phyloP scores from a whole-genome alignment of 2,329 filamentous ascomycete genomes.

The Helminthosporium solani region DNA sequence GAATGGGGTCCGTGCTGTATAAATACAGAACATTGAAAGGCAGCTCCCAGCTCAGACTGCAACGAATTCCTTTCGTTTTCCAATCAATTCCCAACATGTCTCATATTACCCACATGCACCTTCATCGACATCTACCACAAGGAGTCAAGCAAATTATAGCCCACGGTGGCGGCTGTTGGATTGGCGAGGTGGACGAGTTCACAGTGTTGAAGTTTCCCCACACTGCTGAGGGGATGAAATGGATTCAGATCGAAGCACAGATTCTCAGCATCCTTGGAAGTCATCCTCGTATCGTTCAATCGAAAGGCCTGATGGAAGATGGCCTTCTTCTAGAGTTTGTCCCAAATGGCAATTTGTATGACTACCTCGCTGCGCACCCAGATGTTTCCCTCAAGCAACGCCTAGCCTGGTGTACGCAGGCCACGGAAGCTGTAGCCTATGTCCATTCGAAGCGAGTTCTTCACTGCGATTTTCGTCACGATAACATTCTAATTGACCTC shows the following conservation, averaged over 20 bases:
- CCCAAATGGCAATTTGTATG: slow-evolving; percentile 12
- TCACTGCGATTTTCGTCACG: slow-evolving; percentile 12
- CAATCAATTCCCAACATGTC: slow-evolving; percentile 1
- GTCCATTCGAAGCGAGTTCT: slow-evolving; percentile 14
- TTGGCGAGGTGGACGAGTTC: slow-evolving; percentile 9
- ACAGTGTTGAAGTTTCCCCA: slow-evolving; percentile 14
- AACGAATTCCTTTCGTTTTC: neutral
- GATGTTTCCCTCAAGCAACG: slow-evolving; percentile 10
- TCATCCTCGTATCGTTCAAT: slow-evolving; percentile 14
- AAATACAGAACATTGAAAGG: no score
- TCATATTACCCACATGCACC: slow-evolving; percentile 8
- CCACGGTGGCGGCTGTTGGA: slow-evolving; percentile 4
- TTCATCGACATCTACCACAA: slow-evolving; percentile 10
- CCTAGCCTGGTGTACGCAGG: slow-evolving; percentile 12
- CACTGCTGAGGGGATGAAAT: slow-evolving; percentile 8
- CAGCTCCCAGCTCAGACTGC: neutral
- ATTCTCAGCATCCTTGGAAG: slow-evolving; percentile 12
- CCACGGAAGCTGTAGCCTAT: slow-evolving; percentile 15
- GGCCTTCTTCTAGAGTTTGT: slow-evolving; percentile 15
- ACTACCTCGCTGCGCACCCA: slow-evolving; percentile 11
- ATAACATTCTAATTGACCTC: slow-evolving; percentile 13
- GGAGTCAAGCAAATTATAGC: slow-evolving; percentile 13
- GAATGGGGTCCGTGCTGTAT: no score
- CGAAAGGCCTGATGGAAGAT: slow-evolving; percentile 9
- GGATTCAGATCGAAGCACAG: slow-evolving; percentile 7